phyloP scores from a whole-genome alignment of 2,329 filamentous ascomycete genomes.

The Neofusicoccum sp. region DNA sequence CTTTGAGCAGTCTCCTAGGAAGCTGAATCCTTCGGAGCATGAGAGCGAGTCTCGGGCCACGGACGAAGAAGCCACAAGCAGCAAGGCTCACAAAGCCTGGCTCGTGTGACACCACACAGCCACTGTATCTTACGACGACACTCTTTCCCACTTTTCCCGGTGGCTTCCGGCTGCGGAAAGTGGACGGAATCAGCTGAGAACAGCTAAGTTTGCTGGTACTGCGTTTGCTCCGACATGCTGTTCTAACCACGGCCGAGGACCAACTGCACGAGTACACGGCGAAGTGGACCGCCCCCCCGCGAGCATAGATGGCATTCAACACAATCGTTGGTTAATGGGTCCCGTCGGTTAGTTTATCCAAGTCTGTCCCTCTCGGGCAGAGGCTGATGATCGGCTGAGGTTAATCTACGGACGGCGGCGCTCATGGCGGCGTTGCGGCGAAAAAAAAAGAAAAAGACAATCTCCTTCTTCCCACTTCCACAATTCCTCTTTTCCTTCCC shows the following conservation, averaged over 20 bases:
- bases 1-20: neutral
- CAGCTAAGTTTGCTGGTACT: constrained; percentile 20
- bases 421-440: neutral
- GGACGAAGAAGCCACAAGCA: neutral
- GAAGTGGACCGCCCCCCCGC: neutral
- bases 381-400: constrained; percentile 13
- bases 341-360: constrained; percentile 14
- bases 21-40: neutral
- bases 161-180: neutral
- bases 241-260: constrained; percentile 18
- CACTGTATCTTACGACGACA: neutral
- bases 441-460: neutral
- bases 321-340: neutral
- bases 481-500: neutral
- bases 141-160: neutral
- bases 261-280: constrained; percentile 4
- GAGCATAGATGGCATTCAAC: neutral
- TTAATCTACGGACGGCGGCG: constrained; percentile 10
- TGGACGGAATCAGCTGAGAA: constrained; percentile 14
- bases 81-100: neutral
- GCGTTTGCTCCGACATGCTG: constrained; percentile 4
- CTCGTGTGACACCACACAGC: neutral
- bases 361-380: constrained; percentile 3
- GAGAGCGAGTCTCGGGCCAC: neutral
- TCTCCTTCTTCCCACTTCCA: constrained; percentile 1